phyloP scores from a whole-genome alignment of 192 early-diverging fungal genomes.

The Podila epigama region DNA sequence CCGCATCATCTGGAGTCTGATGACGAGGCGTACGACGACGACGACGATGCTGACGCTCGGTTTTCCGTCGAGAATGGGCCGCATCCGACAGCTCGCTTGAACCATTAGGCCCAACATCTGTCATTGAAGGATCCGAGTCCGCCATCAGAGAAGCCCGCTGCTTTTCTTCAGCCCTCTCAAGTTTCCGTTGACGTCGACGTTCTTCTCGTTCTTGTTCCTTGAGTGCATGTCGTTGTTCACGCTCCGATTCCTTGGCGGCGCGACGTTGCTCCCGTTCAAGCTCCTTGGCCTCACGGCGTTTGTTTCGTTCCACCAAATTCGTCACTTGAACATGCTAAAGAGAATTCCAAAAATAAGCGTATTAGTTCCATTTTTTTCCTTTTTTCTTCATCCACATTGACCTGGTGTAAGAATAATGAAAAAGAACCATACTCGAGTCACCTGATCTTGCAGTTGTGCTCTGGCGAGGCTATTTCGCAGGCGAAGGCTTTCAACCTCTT shows the following conservation, averaged over 20 bases:
- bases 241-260: slow-evolving; percentile 21
- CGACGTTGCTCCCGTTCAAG: slow-evolving; percentile 26
- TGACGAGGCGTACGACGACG: slow-evolving; percentile 17
- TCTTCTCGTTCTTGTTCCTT: slow-evolving; percentile 30
- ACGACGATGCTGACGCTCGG: slow-evolving; percentile 18
- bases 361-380: too few relatives aligned
- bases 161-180: slow-evolving; percentile 9
- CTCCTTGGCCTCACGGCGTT: slow-evolving; percentile 23
- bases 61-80: background rate
- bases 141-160: background rate
- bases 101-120: slow-evolving; percentile 28
- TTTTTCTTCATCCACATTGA: too few relatives aligned
- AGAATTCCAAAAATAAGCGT: background rate
- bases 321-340: slow-evolving; percentile 38
- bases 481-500: slow-evolving; percentile 20
- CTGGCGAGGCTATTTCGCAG: slow-evolving; percentile 15
- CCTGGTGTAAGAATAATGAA: background rate
- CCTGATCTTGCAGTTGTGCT: slow-evolving; percentile 35
- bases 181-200: slow-evolving; percentile 17
- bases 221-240: slow-evolving; percentile 24
- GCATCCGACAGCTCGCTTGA: slow-evolving; percentile 16
- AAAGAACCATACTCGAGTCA: slow-evolving; percentile 17
- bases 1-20: background rate
- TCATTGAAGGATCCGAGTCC: slow-evolving; percentile 29
- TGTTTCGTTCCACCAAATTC: slow-evolving; percentile 37